Evolutionary conservation across 1,139 yeast genomes (phyloP), one percentile per base, ranked within the genome.

Genomic region (Suhomyces kunorum): DNA sequence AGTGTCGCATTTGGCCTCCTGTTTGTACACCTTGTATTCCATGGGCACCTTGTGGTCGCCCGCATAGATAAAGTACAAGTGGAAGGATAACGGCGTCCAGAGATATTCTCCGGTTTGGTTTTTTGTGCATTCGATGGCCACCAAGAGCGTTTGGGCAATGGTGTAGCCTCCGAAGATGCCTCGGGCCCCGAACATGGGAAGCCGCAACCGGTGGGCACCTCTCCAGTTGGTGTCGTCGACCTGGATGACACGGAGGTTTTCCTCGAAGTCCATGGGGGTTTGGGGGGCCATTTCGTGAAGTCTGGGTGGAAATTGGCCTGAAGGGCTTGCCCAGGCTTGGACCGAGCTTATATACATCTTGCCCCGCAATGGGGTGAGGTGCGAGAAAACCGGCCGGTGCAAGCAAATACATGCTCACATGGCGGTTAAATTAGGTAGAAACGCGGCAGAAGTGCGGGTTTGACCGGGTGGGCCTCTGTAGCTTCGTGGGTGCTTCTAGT

Each of bases 91-190:
- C 0, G 76, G 76, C 2, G 64, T 51, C 36, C 54, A 65, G 4
- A 24, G 12, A 5, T 33, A 31, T 11, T 49, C 51, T 11, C 43
- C 40, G 44, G 50, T 20, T 58, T 55, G 23, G 12, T 39, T 41
- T 6, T 50, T 51, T 1, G 71, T 61, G 14, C 66, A 56, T 40
- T 66, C 75, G 28, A 81, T 66, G 2, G 87, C 85, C 1, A 89
- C 90, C 46, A 78, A 61, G 7, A 85, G 61, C 1, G 90, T 68
- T 56, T 86, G 95, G 1, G 88, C 87, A 32, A 85, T 81, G 40
- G 83, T 71, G 28, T 84, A 80, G 3, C 95, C 95, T 1, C 95
- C 95, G 63, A 83, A 86, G 2, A 85, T 80, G 1, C 90, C 92
- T 31, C 87, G 64, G 2, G 87, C 87, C 1, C 78, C 76, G 2